Conservation (phyloP, 2,329 filamentous ascomycete genomes). For the Periconia sp. region DNA sequence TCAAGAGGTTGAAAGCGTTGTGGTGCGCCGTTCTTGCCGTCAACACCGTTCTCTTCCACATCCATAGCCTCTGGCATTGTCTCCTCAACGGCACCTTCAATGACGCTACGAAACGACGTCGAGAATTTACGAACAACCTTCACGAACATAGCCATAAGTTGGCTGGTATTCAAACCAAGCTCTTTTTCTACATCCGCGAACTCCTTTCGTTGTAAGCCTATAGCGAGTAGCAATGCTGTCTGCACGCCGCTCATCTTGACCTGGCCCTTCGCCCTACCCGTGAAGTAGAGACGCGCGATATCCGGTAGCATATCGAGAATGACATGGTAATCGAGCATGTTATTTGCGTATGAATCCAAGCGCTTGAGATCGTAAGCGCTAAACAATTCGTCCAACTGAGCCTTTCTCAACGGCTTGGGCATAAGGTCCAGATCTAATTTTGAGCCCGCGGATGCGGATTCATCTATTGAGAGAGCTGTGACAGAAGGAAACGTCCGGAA, state of each 20-base stretch:
- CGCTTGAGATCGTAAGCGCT: constrained; percentile 95
- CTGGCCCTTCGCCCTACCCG: constrained; percentile 69
- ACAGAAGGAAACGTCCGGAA: constrained; percentile 83
- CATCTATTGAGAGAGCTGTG: constrained; percentile 84
- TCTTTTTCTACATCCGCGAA: constrained; percentile 82
- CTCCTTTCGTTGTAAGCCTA: constrained; percentile 88
- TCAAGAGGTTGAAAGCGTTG: constrained; percentile 72
- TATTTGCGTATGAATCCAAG: constrained; percentile 92
- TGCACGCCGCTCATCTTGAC: constrained; percentile 83
- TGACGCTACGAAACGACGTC: constrained; percentile 74
- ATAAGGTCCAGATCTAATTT: constrained; percentile 63
- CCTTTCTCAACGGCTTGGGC: constrained; percentile 69
- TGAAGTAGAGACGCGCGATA: constrained; percentile 85
- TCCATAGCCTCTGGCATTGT: constrained; percentile 54
- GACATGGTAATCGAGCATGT: constrained; percentile 97
- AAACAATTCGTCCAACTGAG: constrained; percentile 76
- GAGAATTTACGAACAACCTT: constrained; percentile 92
- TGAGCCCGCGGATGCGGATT: constrained; percentile 78
- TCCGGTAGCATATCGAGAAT: constrained; percentile 90
- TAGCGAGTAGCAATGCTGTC: constrained; percentile 81
- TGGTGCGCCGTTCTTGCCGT: constrained; percentile 66
- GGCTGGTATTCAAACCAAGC: constrained; percentile 72
- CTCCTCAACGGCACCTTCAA: constrained; percentile 69
- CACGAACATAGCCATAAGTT: constrained; percentile 95
- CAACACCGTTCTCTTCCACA: constrained; percentile 57